Base-by-base conservation (phyloP, 805 yeast species). In the Sungouiozyma intestinalis region DNA sequence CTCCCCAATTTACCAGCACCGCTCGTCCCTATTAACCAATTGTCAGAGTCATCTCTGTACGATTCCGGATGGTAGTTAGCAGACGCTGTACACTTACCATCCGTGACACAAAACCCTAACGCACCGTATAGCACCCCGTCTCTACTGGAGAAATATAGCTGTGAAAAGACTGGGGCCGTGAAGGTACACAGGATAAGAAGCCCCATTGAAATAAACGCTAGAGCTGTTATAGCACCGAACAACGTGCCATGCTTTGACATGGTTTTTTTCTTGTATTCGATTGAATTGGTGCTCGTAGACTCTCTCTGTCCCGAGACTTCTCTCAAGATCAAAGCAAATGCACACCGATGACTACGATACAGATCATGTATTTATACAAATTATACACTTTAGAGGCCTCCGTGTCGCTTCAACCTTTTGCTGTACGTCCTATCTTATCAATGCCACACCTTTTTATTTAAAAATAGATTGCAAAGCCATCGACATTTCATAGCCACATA, bases 111-210 rank as follows among this genome's bases (percentile, higher is more conserved):
- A 55, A 72, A 76, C 2, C 92, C 92, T 54, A 83, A 73, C 1
- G 76, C 72, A 27, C 92, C 92, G 57, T 71, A 83, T 2, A 66
- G 62, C 48, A 64, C 62, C 35, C 60, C 56, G 16, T 62, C 62
- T 29, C 76, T 68, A 29, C 68, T 55, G 5, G 79, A 79, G 13
- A 83, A 49, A 3, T 66, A 64, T 37, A 83, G 68, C 5, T 67
- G 52, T 2, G 60, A 47, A 7, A 72, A 65, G 1, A 77, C 76
- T 0, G 94, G 90, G 9, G 76, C 69, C 1, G 85, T 71, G 19
- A 83, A 66, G 16, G 77, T 68, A 2, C 81, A 76, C 24, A 83
- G 58, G 35, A 83, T 64, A 36, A 82, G 62, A 45, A 81, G 75
- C 13, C 80, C 88, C 51, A 81, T 60, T 2, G 87, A 67, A 9